Percentiles rank a stretch among this genome's conserved stretches.
phyloP scores from a whole-genome alignment of 1,284 basidiomycete species.

The Puccinia polysora region DNA sequence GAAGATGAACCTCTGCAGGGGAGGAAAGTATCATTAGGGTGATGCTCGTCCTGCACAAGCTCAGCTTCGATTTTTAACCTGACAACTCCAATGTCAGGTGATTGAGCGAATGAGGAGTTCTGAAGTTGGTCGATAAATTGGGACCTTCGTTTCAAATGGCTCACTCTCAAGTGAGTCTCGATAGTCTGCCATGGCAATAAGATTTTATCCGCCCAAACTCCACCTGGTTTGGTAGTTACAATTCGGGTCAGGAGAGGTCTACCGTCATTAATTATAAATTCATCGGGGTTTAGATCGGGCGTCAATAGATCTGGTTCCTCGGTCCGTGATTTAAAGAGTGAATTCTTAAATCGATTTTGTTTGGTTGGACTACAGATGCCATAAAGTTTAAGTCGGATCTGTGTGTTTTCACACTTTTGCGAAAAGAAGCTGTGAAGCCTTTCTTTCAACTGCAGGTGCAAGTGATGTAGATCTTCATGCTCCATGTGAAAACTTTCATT shows the following conservation, averaged over 20 bases:
- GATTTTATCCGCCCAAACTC: slow-evolving; percentile 32
- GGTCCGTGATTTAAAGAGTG: slow-evolving; percentile 2
- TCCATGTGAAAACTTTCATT: slow-evolving; percentile 8
- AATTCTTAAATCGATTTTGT: neutral
- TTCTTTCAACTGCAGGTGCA: slow-evolving; percentile 33
- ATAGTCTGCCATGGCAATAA: slow-evolving; percentile 36
- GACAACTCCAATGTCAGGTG: slow-evolving; percentile 16
- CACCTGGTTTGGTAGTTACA: slow-evolving; percentile 26
- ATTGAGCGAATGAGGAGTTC: neutral
- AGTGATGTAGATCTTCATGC: neutral
- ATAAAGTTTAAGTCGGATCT: slow-evolving; percentile 29
- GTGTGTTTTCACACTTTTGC: slow-evolving; percentile 8
- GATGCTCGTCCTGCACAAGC: slow-evolving; percentile 7
- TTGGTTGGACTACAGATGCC: slow-evolving; percentile 28
- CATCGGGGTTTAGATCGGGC: neutral
- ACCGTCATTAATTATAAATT: slow-evolving; percentile 21
- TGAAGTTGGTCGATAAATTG: neutral
- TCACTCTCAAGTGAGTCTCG: slow-evolving; percentile 17
- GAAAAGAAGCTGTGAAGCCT: slow-evolving; percentile 33
- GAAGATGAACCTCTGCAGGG: neutral
- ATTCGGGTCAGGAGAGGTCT: slow-evolving; percentile 33
- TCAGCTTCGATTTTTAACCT: slow-evolving; percentile 29
- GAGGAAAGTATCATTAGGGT: neutral
- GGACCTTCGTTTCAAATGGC: slow-evolving; percentile 1
- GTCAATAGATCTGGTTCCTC: neutral